Percentiles rank a stretch among this genome's conserved stretches.
Conservation (phyloP, 2,329 filamentous ascomycete species). For the Fusarium sp. region DNA sequence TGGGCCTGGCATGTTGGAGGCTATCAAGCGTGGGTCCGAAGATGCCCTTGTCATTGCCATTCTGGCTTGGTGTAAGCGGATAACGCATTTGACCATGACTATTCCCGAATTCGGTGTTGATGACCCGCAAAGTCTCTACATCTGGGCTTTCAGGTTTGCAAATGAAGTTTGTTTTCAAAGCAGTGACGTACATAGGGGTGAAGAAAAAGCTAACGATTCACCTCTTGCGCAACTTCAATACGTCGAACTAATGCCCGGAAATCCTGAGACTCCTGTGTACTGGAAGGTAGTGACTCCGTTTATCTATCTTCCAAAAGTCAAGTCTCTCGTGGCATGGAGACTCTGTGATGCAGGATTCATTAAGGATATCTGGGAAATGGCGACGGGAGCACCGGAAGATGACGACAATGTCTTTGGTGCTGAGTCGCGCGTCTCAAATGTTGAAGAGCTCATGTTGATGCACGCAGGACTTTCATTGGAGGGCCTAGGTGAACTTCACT, state of each 20-base stretch:
- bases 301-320: background rate
- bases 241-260: background rate
- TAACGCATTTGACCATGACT: background rate
- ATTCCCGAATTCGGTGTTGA: fast-evolving
- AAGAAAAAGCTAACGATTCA: no score
- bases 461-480: no score
- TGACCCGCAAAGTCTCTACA: background rate
- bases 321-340: background rate
- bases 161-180: background rate
- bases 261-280: background rate
- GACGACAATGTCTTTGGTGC: no score
- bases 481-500: no score
- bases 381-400: no score
- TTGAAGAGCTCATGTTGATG: no score
- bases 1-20: no score
- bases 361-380: no score
- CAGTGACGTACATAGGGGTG: no score
- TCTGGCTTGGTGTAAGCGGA: background rate
- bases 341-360: background rate
- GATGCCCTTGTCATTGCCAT: background rate
- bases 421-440: no score
- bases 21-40: background rate
- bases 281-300: background rate
- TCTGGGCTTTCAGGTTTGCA: background rate
- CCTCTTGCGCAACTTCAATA: background rate